A percentile compares a stretch with the other conserved stretches of the same genome.
These are phyloP conservation scores for Leccinellum rugosiceps DNA, from an alignment of 768 basidiomycete genomes.

Conservation along the genomic window DNA sequence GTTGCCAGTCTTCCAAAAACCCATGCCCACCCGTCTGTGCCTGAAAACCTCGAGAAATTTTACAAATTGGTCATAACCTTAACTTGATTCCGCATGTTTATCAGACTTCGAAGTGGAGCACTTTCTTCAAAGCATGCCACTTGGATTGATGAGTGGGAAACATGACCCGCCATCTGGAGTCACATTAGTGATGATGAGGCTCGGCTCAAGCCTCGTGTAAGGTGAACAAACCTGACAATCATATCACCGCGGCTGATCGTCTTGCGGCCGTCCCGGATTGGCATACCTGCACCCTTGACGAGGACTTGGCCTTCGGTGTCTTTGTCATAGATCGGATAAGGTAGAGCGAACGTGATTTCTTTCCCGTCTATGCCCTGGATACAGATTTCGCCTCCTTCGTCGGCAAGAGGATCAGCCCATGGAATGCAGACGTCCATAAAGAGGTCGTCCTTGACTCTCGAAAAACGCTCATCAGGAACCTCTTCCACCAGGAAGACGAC, in stretches of 20 bases:
- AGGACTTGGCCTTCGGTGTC: constrained; percentile 47
- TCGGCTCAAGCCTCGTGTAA: constrained; percentile 1
- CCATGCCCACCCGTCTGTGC: constrained; percentile 12
- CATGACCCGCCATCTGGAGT: constrained; percentile 31
- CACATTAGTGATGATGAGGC: constrained; percentile 1
- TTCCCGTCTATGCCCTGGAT: constrained; percentile 60
- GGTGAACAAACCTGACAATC: constrained; percentile 48
- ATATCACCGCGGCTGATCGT: constrained; percentile 59
- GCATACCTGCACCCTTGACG: constrained; percentile 68
- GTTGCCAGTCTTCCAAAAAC: constrained; percentile 7
- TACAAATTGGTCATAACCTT: constrained; percentile 12
- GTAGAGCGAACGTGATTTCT: constrained; percentile 47
- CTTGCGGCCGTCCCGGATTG: constrained; percentile 49
- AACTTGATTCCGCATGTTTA: constrained; percentile 1
- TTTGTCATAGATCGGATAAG: constrained; percentile 49
- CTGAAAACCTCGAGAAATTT: constrained; percentile 14
- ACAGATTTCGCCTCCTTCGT: constrained; percentile 46
- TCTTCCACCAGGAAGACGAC: constrained; percentile 66
- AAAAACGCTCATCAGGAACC: constrained; percentile 53
- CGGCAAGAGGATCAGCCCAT: constrained; percentile 49
- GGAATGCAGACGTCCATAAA: constrained; percentile 53
- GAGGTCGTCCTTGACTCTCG: constrained; percentile 55
- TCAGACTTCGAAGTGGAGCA: constrained; percentile 27
- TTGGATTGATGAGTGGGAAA: constrained; percentile 31
- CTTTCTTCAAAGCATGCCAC: constrained; percentile 31